Conservation (phyloP, 2,329 filamentous ascomycete species). For the Alternaria postmessia region DNA sequence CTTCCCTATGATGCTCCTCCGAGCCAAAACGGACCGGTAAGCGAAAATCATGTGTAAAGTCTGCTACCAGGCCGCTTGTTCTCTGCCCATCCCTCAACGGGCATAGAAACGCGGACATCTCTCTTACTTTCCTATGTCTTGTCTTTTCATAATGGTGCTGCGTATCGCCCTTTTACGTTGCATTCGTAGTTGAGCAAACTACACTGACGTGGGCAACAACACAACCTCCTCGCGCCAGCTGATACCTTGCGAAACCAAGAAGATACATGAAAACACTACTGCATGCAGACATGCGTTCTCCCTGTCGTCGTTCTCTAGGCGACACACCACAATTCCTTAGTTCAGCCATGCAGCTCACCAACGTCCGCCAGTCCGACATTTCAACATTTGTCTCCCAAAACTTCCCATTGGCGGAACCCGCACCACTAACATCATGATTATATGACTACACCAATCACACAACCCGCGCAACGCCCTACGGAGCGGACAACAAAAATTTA, state of each 20-base stretch:
- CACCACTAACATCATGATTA: constrained; percentile 5
- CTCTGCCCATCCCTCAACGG: neutral
- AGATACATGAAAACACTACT: constrained; percentile 5
- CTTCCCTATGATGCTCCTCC: neutral
- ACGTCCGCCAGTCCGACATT: neutral
- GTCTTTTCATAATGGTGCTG: neutral
- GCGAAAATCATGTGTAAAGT: neutral
- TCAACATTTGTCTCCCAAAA: neutral
- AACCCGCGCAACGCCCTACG: constrained; percentile 4
- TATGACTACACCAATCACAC: constrained; percentile 17
- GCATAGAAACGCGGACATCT: neutral
- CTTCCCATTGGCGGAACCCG: constrained; percentile 12
- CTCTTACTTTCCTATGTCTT: neutral
- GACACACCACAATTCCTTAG: constrained; percentile 2
- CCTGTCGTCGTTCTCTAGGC: neutral
- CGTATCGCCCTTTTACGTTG: neutral
- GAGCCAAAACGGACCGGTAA: constrained; percentile 4
- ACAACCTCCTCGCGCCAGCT: neutral
- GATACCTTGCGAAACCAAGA: neutral
- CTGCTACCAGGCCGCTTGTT: neutral
- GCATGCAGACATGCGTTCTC: neutral
- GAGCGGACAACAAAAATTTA: constrained; percentile 2
- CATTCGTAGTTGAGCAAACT: neutral
- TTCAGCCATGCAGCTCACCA: neutral
- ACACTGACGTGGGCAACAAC: fast-evolving